Evolutionary conservation across 192 early-diverging fungal species (phyloP).

Genomic region (Piromyces finnis): DNA sequence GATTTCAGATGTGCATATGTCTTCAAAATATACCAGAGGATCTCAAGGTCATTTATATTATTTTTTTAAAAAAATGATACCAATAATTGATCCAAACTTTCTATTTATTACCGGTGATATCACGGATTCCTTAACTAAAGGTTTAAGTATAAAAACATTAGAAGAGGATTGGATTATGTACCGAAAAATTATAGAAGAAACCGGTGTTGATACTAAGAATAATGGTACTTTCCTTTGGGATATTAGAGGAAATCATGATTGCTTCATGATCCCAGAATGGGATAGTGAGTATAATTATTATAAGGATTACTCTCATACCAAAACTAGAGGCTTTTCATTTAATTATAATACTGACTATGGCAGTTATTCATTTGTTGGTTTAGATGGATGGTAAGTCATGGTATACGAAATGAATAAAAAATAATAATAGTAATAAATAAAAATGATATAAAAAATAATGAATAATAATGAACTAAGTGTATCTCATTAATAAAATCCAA

Average conservation of each 20-base stretch:
- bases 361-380: background rate
- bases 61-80: background rate
- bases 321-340: slow-evolving; percentile 31
- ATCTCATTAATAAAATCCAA: too few relatives aligned
- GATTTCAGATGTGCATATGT: background rate
- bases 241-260: slow-evolving; percentile 88
- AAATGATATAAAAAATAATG: too few relatives aligned
- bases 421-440: background rate
- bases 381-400: background rate
- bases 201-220: slow-evolving; percentile 20
- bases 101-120: slow-evolving; percentile 38
- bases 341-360: slow-evolving; percentile 1
- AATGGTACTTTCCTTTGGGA: slow-evolving; percentile 58
- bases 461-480: too few relatives aligned
- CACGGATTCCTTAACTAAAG: slow-evolving; percentile 65
- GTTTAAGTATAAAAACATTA: slow-evolving; percentile 47
- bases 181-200: slow-evolving; percentile 28
- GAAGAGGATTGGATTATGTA: slow-evolving; percentile 69
- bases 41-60: background rate
- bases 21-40: background rate
- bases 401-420: too few relatives aligned
- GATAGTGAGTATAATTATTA: slow-evolving; percentile 41
- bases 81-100: background rate
- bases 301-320: slow-evolving; percentile 24
- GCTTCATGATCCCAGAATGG: slow-evolving; percentile 58